Evolutionary conservation across 352 stramenopile genomes (phyloP), one percentile per base, ranked within the genome.

Genomic region (Globisporangium takayamanum): DNA sequence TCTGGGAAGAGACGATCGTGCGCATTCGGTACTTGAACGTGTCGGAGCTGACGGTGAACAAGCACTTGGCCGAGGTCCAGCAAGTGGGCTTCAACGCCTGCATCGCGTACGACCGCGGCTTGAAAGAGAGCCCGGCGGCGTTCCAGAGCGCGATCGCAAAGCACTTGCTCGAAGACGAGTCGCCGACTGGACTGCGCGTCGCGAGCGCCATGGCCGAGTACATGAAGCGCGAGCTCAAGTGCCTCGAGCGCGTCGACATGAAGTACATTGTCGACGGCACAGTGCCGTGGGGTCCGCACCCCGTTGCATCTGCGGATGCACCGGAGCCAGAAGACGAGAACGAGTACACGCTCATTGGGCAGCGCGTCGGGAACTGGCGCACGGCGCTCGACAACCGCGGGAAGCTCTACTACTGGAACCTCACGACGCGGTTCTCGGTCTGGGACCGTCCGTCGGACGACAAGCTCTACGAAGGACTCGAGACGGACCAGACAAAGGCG

Each of bases 31-130:
- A 83, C 52, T 69, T 90, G 66, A 89, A 97, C 54, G 91, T 98
- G 22, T 93, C 91, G 28, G 95, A 98, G 72, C 69, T 98, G 28
- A 97, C 92, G 2, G 92, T 98, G 26, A 98, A 98, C 77, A 98
- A 98, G 76, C 93, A 98, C 66, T 68, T 99, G 33, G 88, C 90
- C 11, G 83, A 98, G 67, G 94, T 98, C 49, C 96, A 99, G 69
- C 94, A 98, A 68, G 76, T 94, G 47, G 97, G 91, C 61, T 98
- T 98, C 65, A 88, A 95, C 46, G 88, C 96, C 33, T 96, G 89
- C 53, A 92, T 97, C 33, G 88, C 96, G 30, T 98, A 98, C 65
- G 96, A 99, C 76, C 84, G 95, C 54, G 81, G 73, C 3, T 71
- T 93, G 49, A 88, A 89, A 60, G 73, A 81, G 54, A 72, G 73